phyloP scores from a whole-genome alignment of 257 asterid genomes.

The Apocynum venetum region DNA sequence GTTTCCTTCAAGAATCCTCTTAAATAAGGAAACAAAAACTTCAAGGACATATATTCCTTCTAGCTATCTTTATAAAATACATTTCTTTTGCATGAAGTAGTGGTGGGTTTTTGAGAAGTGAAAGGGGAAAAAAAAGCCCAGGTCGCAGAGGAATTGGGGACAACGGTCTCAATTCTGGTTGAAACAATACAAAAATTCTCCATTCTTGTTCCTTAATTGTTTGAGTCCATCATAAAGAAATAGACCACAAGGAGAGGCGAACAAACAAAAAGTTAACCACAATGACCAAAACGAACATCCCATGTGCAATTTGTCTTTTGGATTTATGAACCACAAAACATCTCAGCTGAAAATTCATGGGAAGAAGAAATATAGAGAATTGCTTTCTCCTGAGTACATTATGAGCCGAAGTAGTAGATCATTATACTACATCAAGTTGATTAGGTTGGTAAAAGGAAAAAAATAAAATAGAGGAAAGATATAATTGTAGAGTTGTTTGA shows the following conservation, averaged over 20 bases:
- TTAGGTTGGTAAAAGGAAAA: too few relatives aligned
- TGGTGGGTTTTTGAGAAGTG: not conserved
- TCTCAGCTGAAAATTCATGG: too few relatives aligned
- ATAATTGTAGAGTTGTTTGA: too few relatives aligned
- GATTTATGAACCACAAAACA: not conserved
- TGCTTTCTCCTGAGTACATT: too few relatives aligned
- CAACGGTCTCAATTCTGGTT: not conserved
- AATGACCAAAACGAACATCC: not conserved
- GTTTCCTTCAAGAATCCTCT: not conserved
- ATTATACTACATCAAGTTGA: too few relatives aligned
- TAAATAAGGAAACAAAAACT: not conserved
- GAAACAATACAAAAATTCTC: not conserved
- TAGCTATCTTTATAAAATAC: not conserved
- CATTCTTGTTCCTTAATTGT: not conserved
- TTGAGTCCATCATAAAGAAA: not conserved
- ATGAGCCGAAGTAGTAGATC: too few relatives aligned
- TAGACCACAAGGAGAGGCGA: not conserved
- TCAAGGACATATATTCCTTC: not conserved
- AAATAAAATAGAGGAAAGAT: too few relatives aligned
- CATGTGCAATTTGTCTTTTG: constrained; percentile 8
- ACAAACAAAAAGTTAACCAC: not conserved
- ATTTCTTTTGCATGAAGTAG: too few relatives aligned
- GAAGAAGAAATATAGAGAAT: too few relatives aligned
- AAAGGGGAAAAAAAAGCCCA: not conserved
- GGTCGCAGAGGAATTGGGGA: not conserved